Percentiles rank a stretch among this genome's conserved stretches.
Evolutionary conservation across 257 asterid genomes (phyloP).

Genomic region (Linaria vulgaris): DNA sequence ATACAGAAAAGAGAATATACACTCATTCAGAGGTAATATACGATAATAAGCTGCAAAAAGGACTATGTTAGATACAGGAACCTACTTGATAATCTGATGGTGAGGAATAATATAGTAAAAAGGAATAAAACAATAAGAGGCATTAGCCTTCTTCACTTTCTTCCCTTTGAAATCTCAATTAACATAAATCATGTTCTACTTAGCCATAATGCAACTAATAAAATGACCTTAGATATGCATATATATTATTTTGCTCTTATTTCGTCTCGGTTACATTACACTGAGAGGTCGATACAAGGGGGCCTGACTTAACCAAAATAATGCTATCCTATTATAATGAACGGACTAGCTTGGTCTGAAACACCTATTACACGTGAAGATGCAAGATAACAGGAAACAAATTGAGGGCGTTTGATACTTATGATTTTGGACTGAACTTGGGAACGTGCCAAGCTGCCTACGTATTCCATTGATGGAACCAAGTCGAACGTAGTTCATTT

Average conservation of each 20-base stretch:
- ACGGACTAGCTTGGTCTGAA: too few species aligned
- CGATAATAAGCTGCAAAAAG: too few species aligned
- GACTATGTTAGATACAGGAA: neutral
- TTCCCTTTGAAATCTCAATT: slow-evolving; percentile 1
- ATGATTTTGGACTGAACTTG: too few species aligned
- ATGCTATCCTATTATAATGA: too few species aligned
- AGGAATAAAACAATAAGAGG: neutral
- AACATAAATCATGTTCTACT: neutral
- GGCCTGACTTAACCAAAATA: slow-evolving; percentile 25
- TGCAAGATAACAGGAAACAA: too few species aligned
- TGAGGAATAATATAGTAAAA: neutral
- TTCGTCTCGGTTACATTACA: too few species aligned
- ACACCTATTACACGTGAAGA: too few species aligned
- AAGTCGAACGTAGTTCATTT: too few species aligned
- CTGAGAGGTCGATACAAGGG: too few species aligned
- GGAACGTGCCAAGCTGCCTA: too few species aligned
- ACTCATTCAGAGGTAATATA: neutral
- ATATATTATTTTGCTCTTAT: neutral
- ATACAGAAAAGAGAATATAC: neutral
- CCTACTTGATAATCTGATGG: neutral
- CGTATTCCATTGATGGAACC: too few species aligned
- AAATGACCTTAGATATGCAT: neutral
- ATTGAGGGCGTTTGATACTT: too few species aligned
- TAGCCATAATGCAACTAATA: neutral
- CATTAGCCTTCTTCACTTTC: slow-evolving; percentile 6